phyloP scores from a whole-genome alignment of 2,329 filamentous ascomycete genomes.

The Alternaria infectoria region DNA sequence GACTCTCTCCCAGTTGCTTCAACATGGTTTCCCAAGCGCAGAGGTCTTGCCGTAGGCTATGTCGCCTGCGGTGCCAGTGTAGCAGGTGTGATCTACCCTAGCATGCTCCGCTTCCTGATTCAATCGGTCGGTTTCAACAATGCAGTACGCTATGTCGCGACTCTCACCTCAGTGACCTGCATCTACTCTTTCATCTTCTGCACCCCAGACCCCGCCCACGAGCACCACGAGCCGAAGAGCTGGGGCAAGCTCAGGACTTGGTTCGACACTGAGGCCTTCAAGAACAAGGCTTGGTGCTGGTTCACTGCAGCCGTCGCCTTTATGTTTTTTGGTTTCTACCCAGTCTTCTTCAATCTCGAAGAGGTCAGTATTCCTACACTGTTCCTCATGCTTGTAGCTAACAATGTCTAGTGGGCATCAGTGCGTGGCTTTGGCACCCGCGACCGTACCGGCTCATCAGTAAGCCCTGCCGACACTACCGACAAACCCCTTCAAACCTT shows the following conservation, averaged over 20 bases:
- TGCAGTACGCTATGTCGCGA: slow-evolving; percentile 52
- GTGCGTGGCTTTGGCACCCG: slow-evolving; percentile 51
- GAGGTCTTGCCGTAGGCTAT: slow-evolving; percentile 57
- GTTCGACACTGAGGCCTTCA: slow-evolving; percentile 55
- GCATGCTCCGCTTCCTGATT: slow-evolving; percentile 55
- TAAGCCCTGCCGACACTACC: slow-evolving; percentile 18
- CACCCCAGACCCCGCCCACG: slow-evolving; percentile 52
- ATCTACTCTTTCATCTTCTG: slow-evolving; percentile 53
- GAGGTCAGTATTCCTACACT: slow-evolving; percentile 43
- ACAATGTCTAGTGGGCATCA: slow-evolving; percentile 52
- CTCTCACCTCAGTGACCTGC: slow-evolving; percentile 50
- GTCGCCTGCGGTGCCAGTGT: slow-evolving; percentile 59
- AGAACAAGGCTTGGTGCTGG: slow-evolving; percentile 52
- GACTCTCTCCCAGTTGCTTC: slow-evolving; percentile 50
- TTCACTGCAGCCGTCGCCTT: slow-evolving; percentile 55
- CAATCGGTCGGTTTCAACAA: slow-evolving; percentile 53
- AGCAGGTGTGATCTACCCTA: slow-evolving; percentile 55
- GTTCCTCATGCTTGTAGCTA: slow-evolving; percentile 7
- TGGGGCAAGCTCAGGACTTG: slow-evolving; percentile 50
- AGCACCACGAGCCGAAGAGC: slow-evolving; percentile 46
- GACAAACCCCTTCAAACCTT: slow-evolving; percentile 53
- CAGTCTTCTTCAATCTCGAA: slow-evolving; percentile 61
- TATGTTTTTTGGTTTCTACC: slow-evolving; percentile 60
- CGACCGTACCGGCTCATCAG: slow-evolving; percentile 21
- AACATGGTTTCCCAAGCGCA: slow-evolving; percentile 57